phyloP scores from a whole-genome alignment of 2,329 filamentous ascomycete species.

The Fusarium sp. region DNA sequence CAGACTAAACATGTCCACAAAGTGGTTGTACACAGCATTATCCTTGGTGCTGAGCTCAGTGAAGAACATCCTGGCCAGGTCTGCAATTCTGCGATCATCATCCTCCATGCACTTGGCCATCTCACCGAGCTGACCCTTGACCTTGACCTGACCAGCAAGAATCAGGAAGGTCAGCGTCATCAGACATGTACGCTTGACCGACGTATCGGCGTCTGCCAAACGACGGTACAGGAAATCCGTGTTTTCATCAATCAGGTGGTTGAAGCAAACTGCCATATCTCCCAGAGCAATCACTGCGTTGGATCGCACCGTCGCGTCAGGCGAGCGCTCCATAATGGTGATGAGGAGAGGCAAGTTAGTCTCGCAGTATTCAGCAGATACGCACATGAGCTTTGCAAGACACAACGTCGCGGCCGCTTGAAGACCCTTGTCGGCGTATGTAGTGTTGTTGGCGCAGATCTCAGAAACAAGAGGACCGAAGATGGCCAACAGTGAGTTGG shows the following conservation, averaged over 20 bases:
- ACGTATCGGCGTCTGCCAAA: conserved; percentile 86
- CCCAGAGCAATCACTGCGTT: conserved; percentile 97
- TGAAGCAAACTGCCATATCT: conserved; percentile 99
- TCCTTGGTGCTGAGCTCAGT: conserved; percentile 97
- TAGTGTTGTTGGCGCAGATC: conserved; percentile 93
- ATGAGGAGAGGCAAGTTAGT: conserved; percentile 91
- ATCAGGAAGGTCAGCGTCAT: conserved; percentile 99
- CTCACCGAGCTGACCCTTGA: conserved; percentile 97
- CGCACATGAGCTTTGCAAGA: conserved; percentile 98
- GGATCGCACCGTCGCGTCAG: conserved; percentile 90
- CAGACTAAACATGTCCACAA: conserved; percentile 98
- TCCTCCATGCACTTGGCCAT: conserved; percentile 99
- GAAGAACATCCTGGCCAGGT: conserved; percentile 98
- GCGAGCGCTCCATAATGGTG: conserved; percentile 95
- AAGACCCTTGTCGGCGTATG: conserved; percentile 87
- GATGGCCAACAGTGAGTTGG: conserved; percentile 84
- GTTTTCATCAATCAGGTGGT: conserved; percentile 98
- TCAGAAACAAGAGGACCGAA: conserved; percentile 94
- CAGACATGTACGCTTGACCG: conserved; percentile 95
- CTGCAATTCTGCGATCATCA: conserved; percentile 91
- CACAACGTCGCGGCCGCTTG: conserved; percentile 95
- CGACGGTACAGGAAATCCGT: conserved; percentile 97
- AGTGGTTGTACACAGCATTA: conserved; percentile 99
- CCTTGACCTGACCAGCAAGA: conserved; percentile 96
- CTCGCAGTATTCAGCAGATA: conserved; percentile 96